Conservation (phyloP, 805 yeast species). For the Myxozyma sirexii region DNA sequence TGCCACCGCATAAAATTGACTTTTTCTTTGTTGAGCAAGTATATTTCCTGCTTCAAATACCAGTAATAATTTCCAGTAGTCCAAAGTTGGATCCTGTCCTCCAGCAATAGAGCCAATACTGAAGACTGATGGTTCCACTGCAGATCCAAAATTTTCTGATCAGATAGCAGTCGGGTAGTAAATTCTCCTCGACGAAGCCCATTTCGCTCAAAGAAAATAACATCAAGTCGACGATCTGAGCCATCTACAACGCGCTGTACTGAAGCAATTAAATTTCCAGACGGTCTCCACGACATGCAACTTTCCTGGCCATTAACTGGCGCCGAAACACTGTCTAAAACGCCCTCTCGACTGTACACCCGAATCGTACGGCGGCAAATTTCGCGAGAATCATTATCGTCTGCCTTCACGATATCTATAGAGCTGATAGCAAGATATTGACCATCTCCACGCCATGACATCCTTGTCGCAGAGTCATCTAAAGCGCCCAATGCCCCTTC, state of each 20-base stretch:
- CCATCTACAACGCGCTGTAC: conserved; percentile 62
- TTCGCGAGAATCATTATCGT: conserved; percentile 5
- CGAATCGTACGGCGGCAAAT: conserved; percentile 73
- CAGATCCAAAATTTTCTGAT: conserved; percentile 49
- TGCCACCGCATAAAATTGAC: conserved; percentile 62
- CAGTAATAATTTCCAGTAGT: conserved; percentile 91
- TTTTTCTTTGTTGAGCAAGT: conserved; percentile 39
- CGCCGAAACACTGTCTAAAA: conserved; percentile 78
- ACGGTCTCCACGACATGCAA: conserved; percentile 82
- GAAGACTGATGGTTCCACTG: conserved; percentile 85
- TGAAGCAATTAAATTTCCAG: conserved; percentile 83
- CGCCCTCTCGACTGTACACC: conserved; percentile 79
- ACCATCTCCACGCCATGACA: conserved; percentile 97
- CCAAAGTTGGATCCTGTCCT: conserved; percentile 79
- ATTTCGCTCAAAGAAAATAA: conserved; percentile 87
- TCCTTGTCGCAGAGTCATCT: conserved; percentile 53
- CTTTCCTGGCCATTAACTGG: conserved; percentile 83
- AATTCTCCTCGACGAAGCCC: conserved; percentile 92
- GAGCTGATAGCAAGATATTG: conserved; percentile 73
- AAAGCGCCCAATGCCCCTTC: conserved; percentile 59
- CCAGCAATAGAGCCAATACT: conserved; percentile 67
- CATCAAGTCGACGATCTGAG: conserved; percentile 37
- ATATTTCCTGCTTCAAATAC: conserved; percentile 84
- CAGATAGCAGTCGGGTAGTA: conserved; percentile 51
- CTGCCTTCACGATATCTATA: conserved; percentile 54